These are phyloP conservation scores for Dendrobium catenatum DNA, from an alignment of 106 monocot species.

Conservation along the genomic window DNA sequence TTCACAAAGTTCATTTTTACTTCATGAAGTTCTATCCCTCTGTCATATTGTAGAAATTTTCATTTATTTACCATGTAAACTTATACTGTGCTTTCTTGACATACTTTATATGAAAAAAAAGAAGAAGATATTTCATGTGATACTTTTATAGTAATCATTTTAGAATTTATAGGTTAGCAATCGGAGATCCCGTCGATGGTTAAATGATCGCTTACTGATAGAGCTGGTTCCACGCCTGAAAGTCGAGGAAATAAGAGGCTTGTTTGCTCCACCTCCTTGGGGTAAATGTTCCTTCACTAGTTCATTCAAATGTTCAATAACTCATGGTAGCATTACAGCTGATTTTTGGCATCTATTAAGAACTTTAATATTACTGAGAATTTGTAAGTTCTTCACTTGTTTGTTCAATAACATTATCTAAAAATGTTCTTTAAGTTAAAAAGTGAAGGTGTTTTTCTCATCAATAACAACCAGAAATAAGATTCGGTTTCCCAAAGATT, in stretches of 20 bases:
- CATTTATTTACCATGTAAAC: not conserved
- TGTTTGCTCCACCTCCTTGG: slow-evolving; percentile 98
- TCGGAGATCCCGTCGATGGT: slow-evolving; percentile 79
- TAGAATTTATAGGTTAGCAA: slow-evolving; percentile 68
- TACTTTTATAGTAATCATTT: not conserved
- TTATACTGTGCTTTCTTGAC: not conserved
- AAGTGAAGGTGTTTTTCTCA: too few relatives aligned
- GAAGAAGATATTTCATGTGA: not conserved
- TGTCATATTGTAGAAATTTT: too few relatives aligned
- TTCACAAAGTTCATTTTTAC: not conserved
- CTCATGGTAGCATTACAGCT: not conserved
- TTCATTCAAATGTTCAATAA: not conserved
- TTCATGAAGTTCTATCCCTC: too few relatives aligned
- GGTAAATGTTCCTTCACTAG: slow-evolving; percentile 32
- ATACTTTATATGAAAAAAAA: not conserved
- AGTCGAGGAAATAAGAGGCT: slow-evolving; percentile 96
- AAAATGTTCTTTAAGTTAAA: too few relatives aligned
- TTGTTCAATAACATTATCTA: not conserved
- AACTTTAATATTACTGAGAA: not conserved
- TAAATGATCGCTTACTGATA: slow-evolving; percentile 87
- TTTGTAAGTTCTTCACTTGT: not conserved
- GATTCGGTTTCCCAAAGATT: too few relatives aligned
- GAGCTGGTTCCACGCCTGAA: slow-evolving; percentile 90
- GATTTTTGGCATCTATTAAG: not conserved
- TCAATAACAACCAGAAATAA: too few relatives aligned